Percentiles rank a stretch among this genome's conserved stretches.
These are phyloP conservation scores for Drosera capensis DNA, from an alignment of 148 eudicot genomes.

Conservation along the genomic window DNA sequence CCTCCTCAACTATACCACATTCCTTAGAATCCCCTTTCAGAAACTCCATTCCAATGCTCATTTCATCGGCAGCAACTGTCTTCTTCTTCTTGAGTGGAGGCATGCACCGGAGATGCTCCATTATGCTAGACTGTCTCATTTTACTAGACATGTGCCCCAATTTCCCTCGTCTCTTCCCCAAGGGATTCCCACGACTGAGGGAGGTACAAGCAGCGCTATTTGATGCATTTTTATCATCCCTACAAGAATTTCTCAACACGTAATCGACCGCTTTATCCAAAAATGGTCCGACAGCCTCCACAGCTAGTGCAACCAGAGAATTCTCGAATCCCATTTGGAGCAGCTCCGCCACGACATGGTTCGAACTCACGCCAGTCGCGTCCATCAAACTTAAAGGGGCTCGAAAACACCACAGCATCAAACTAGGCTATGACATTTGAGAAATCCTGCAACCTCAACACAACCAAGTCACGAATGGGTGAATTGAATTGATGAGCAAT, in stretches of 20 bases:
- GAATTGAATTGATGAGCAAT: too few species aligned
- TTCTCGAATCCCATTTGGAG: constrained; percentile 46
- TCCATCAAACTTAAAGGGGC: too few species aligned
- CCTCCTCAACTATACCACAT: constrained; percentile 9
- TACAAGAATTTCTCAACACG: constrained; percentile 20
- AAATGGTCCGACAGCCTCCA: constrained; percentile 43
- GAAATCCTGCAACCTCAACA: too few species aligned
- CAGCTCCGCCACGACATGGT: constrained; percentile 26
- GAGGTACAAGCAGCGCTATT: constrained; percentile 11
- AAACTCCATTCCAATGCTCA: constrained; percentile 12
- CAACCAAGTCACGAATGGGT: too few species aligned
- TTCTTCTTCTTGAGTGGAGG: constrained; percentile 25
- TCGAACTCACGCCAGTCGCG: constrained; percentile 10
- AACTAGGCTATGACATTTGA: too few species aligned
- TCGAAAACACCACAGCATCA: too few species aligned
- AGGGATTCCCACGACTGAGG: constrained; percentile 6
- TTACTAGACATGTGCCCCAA: constrained; percentile 16
- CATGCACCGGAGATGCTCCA: constrained; percentile 28
- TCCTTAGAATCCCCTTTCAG: constrained; percentile 7
- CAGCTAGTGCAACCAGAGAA: constrained; percentile 27
- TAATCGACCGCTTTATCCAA: constrained; percentile 34
- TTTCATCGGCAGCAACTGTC: constrained; percentile 4
- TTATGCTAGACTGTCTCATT: constrained; percentile 44
- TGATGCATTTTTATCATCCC: constrained; percentile 12
- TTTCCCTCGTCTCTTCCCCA: constrained; percentile 23